A percentile compares a stretch with the other conserved stretches of the same genome.
These are phyloP conservation scores for Cladophialophora bantiana DNA, from an alignment of 2,329 filamentous ascomycete species.

Conservation along the genomic window DNA sequence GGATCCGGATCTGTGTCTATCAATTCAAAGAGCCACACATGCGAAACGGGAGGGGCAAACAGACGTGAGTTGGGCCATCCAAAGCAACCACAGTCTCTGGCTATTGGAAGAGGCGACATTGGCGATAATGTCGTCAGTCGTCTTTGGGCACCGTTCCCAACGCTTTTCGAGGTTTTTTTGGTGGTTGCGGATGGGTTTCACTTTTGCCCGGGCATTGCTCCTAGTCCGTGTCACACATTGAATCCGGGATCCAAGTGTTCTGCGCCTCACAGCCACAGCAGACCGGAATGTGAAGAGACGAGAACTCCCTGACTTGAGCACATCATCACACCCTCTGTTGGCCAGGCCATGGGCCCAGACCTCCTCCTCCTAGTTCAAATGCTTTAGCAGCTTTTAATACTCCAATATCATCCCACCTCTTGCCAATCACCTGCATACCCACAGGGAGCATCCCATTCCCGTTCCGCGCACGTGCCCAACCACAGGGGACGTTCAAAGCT, in stretches of 20 bases:
- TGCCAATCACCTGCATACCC: conserved; percentile 63
- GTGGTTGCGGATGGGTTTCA: neutral
- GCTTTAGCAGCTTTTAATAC: conserved; percentile 43
- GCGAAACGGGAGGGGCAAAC: neutral
- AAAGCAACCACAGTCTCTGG: neutral
- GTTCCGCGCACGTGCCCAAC: conserved; percentile 47
- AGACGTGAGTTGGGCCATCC: neutral
- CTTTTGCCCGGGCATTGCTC: neutral
- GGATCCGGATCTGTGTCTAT: neutral
- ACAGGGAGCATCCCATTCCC: conserved; percentile 56
- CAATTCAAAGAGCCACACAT: neutral
- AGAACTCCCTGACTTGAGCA: neutral
- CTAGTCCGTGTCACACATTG: neutral
- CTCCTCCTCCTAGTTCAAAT: conserved; percentile 42
- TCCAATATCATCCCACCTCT: conserved; percentile 42
- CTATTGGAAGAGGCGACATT: neutral
- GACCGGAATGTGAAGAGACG: neutral
- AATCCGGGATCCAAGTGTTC: neutral
- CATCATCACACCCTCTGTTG: neutral
- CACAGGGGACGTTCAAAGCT: conserved; percentile 56
- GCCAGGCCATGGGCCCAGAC: conserved; percentile 32
- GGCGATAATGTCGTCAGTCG: neutral
- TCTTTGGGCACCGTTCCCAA: neutral
- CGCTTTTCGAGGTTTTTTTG: neutral
- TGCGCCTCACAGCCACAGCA: neutral